These are phyloP conservation scores for Alternaria angustiovoidea DNA, from an alignment of 2,329 filamentous ascomycete species.

Conservation along the genomic window DNA sequence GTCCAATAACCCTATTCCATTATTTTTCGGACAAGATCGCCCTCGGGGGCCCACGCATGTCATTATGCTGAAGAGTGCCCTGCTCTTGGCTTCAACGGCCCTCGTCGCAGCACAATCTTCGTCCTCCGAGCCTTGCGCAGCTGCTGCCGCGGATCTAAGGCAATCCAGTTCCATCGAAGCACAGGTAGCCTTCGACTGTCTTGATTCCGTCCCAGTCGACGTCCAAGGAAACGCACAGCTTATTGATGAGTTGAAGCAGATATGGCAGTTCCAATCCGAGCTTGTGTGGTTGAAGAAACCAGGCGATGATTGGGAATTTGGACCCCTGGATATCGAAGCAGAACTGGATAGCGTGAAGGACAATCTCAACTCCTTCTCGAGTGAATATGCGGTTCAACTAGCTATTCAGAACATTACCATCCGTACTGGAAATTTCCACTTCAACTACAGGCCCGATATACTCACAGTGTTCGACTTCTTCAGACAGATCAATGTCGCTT, in stretches of 20 bases:
- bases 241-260: conserved; percentile 40
- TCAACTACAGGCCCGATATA: conserved; percentile 40
- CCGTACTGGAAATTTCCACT: conserved; percentile 37
- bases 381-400: conserved; percentile 50
- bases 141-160: conserved; percentile 17
- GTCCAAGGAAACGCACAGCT: conserved; percentile 32
- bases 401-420: conserved; percentile 39
- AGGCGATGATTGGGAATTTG: conserved; percentile 43
- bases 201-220: conserved; percentile 45
- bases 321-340: conserved; percentile 43
- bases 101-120: conserved; percentile 24
- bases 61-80: conserved; percentile 19
- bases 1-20: background rate
- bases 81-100: conserved; percentile 24
- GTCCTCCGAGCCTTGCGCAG: conserved; percentile 29
- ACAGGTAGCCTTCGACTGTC: conserved; percentile 35
- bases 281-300: conserved; percentile 47
- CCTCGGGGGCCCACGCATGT: background rate
- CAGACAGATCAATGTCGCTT: conserved; percentile 30
- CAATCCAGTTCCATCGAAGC: conserved; percentile 22
- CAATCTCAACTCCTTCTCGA: conserved; percentile 38
- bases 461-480: conserved; percentile 33
- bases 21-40: background rate
- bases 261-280: conserved; percentile 50
- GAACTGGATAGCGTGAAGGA: conserved; percentile 45